Evolutionary conservation across 192 early-diverging fungal genomes (phyloP).

Genomic region (Cetraspora pellucida): DNA sequence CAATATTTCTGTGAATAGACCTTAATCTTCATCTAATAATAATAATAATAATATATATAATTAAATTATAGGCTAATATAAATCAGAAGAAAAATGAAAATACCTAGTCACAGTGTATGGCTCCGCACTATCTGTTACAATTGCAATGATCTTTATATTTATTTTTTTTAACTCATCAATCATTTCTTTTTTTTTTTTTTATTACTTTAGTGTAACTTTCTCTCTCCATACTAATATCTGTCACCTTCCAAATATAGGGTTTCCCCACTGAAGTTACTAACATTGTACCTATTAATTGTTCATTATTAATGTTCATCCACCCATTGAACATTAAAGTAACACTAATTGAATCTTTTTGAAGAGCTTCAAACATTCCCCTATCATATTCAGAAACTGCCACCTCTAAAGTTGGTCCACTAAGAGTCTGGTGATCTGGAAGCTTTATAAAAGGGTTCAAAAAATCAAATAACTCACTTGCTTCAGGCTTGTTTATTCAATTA

Average conservation of each 20-base stretch:
- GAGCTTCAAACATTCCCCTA: neutral
- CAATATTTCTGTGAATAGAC: neutral
- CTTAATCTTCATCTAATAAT: neutral
- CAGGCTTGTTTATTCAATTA: neutral
- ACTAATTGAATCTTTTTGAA: neutral
- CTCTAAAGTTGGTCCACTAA: neutral
- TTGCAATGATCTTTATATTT: neutral
- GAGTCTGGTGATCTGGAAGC: neutral
- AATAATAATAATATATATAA: neutral
- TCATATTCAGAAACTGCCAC: neutral
- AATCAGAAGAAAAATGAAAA: neutral
- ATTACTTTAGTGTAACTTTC: neutral
- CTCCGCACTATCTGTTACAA: constrained; percentile 4
- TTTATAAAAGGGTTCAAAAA: constrained; percentile 6
- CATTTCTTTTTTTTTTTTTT: neutral
- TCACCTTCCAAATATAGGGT: neutral
- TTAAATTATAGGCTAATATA: neutral
- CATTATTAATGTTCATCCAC: neutral
- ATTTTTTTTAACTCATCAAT: neutral
- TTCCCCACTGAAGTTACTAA: neutral
- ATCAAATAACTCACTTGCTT: neutral
- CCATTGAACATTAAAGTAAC: neutral
- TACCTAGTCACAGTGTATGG: neutral
- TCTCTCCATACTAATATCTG: neutral
- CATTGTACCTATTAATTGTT: constrained; percentile 1